Conservation (phyloP, 169 alveolate genomes). For the Ichthyophthirius multifiliis region DNA sequence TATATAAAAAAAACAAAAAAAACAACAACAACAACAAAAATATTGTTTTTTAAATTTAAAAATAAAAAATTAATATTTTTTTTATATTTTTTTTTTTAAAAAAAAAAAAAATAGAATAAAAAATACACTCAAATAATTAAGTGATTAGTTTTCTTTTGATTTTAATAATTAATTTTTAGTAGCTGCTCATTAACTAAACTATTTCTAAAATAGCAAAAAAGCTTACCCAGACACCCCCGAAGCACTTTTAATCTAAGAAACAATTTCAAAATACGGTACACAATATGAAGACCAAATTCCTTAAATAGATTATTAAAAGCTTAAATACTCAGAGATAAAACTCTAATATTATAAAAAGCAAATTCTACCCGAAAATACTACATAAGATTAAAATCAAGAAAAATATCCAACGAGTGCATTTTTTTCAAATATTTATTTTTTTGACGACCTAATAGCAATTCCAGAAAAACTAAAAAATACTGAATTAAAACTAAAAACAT, state of each 20-base stretch:
- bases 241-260: too few species aligned
- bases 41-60: background rate
- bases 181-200: too few species aligned
- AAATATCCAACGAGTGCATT: constrained; percentile 20
- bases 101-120: too few species aligned
- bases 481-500: constrained; percentile 34
- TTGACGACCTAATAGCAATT: constrained; percentile 49
- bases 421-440: constrained; percentile 41
- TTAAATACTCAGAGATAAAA: background rate
- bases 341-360: background rate
- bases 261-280: background rate
- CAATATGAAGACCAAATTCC: background rate
- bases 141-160: too few species aligned
- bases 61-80: too few species aligned
- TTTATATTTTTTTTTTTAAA: too few species aligned
- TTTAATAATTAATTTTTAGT: too few species aligned
- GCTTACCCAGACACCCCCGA: too few species aligned
- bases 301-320: background rate
- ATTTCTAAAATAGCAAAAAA: too few species aligned
- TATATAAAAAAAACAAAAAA: background rate
- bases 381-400: background rate
- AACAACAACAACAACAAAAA: background rate
- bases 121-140: too few species aligned
- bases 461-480: constrained; percentile 41
- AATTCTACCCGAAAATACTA: background rate